Conservation (phyloP, 1,284 basidiomycete species). For the Coriolopsis trogii region DNA sequence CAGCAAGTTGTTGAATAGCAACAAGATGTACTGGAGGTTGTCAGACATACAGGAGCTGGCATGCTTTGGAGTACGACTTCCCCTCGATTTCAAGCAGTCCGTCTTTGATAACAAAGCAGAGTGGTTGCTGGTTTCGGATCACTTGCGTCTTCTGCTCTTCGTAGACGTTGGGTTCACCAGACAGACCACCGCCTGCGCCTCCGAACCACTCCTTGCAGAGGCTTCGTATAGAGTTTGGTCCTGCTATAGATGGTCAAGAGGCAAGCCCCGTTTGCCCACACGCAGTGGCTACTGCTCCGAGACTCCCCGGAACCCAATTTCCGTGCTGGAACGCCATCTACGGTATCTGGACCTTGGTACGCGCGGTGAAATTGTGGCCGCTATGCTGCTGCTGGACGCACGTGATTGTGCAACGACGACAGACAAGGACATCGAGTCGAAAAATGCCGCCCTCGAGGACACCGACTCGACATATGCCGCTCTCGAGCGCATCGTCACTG, state of each 20-base stretch:
- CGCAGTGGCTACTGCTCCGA: too few species aligned
- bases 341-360: slow-evolving; percentile 16
- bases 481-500: slow-evolving; percentile 1
- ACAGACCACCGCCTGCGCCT: slow-evolving; percentile 28
- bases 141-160: slow-evolving; percentile 34
- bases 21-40: background rate
- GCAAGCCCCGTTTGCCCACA: background rate
- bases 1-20: background rate
- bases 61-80: slow-evolving; percentile 33
- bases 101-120: slow-evolving; percentile 13
- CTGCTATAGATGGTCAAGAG: background rate
- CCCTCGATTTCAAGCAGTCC: slow-evolving; percentile 32
- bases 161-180: slow-evolving; percentile 23
- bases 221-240: slow-evolving; percentile 13
- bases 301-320: background rate
- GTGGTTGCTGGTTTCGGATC: slow-evolving; percentile 30
- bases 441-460: background rate
- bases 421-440: background rate
- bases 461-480: background rate
- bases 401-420: slow-evolving; percentile 16
- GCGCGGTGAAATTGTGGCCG: slow-evolving; percentile 17
- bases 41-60: slow-evolving; percentile 20
- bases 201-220: slow-evolving; percentile 33
- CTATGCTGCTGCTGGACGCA: slow-evolving; percentile 14
- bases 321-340: background rate